Evolutionary conservation across 73 alveolate species (phyloP), one percentile per base, ranked within the genome.

Genomic region (Blepharisma stoltei): DNA sequence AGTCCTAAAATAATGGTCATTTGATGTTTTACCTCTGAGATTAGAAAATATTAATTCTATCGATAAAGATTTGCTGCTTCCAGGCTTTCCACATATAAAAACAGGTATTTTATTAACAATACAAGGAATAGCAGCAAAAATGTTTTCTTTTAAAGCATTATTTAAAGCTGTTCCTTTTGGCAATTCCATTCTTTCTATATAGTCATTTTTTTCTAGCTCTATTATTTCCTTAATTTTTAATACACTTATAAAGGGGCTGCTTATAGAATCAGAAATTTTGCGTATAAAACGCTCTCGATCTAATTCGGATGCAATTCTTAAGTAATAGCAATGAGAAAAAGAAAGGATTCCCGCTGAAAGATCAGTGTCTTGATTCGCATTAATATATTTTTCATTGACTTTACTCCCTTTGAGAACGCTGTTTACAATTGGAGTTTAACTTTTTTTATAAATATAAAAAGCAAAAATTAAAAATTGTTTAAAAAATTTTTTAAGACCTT

Each of bases 1-100:
- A 14, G 54, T n/a, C 1, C 6, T 41, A 70, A 78, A 78, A 55
- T 60, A 27, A 11, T 0, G 37, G 27, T 60, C 78, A 6, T 18
- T 9, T 9, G 67, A 54, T 45, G 71, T 60, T 70, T 37, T 32
- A n/a, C 95, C 95, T 71, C 70, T 85, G 68, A 88, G 78, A 43
- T 78, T 60, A 20, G 71, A 75, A 44, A 70, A 20, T 54, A 88
- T 44, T 43, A 84, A 45, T 9, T 65, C 55, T 32, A 88, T 45
- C 49, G 89, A 68, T 71, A 85, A 81, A 55, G 93, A 52, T 78
- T 88, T 88, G 67, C 90, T 78, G 55, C 87, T n/a, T 5, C 95
- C 95, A 7, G 95, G 92, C 37, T 87, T 85, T 5, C 95, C 95
- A 83, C 92, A 83, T 25, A 87, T 82, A 32, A 87, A 78, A 65